Evolutionary conservation across 768 basidiomycete genomes (phyloP).

Genomic region (Mycena vulgaris): DNA sequence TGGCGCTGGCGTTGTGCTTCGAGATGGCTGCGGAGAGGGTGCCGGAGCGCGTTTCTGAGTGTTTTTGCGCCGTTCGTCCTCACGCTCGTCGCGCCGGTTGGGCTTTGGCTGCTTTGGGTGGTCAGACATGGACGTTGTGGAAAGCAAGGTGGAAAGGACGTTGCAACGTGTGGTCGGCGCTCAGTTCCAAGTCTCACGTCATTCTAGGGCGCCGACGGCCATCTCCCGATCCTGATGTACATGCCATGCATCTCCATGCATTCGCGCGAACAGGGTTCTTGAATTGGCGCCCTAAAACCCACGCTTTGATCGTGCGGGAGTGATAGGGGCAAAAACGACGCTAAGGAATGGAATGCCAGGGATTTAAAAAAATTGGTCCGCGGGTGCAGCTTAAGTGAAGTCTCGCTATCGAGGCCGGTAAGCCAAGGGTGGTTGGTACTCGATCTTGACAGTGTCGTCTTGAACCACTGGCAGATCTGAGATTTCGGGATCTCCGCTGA

Average conservation of each 20-base stretch:
- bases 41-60: not conserved
- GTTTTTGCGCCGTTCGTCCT: not conserved
- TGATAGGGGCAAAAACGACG: conserved; percentile 17
- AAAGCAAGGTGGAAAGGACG: conserved; percentile 26
- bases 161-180: no score
- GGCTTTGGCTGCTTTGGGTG: conserved; percentile 12
- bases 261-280: not conserved
- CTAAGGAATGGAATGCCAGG: conserved; percentile 5
- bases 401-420: conserved; percentile 23
- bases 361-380: conserved; percentile 3
- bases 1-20: no score
- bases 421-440: conserved; percentile 17
- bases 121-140: conserved; percentile 25
- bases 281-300: conserved; percentile 13
- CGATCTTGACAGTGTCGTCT: conserved; percentile 8
- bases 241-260: no score
- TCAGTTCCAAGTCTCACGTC: conserved; percentile 15
- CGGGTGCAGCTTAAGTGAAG: no score
- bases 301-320: conserved; percentile 22
- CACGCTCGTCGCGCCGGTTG: not conserved
- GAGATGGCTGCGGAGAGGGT: conserved; percentile 9
- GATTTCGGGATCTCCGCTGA: conserved; percentile 4
- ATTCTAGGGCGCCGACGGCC: conserved; percentile 21
- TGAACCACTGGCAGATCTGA: conserved; percentile 5
- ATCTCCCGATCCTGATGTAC: conserved; percentile 12